A percentile compares a stretch with the other conserved stretches of the same genome.
These are phyloP conservation scores for Colletotrichum truncatum DNA, from an alignment of 2,329 filamentous ascomycete genomes.

Conservation along the genomic window DNA sequence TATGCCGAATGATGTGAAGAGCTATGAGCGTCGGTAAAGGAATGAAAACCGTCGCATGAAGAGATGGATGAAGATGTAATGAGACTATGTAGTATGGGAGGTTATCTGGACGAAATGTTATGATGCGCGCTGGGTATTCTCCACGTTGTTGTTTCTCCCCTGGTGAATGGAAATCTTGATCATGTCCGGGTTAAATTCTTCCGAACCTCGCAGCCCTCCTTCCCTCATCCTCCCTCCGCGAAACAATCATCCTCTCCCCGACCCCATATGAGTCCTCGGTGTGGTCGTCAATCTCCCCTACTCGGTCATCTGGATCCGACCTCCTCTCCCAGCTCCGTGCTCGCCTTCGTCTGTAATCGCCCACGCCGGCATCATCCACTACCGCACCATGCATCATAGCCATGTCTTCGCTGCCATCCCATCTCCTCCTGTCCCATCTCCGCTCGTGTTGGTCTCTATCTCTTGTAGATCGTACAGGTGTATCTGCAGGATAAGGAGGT, in stretches of 20 bases:
- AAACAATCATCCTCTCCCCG: background rate
- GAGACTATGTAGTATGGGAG: constrained; percentile 15
- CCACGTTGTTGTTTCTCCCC: too few relatives aligned
- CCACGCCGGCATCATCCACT: background rate
- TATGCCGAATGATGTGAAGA: constrained; percentile 67
- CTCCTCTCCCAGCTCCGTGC: constrained; percentile 12
- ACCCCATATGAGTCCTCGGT: constrained; percentile 3
- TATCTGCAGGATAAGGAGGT: rapidly evolving
- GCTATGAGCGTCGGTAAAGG: constrained; percentile 49
- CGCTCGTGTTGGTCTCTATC: background rate
- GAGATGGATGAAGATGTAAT: constrained; percentile 4
- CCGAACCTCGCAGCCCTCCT: background rate
- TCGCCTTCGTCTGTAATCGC: background rate
- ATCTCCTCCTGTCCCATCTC: background rate
- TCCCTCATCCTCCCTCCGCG: background rate
- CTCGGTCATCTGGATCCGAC: background rate
- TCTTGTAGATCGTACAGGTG: background rate
- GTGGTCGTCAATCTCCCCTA: constrained; percentile 18
- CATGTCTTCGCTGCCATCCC: background rate
- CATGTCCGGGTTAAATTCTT: background rate
- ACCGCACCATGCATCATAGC: constrained; percentile 4
- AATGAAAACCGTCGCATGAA: background rate
- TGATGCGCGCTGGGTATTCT: too few relatives aligned
- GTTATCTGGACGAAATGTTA: background rate
- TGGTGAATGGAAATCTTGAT: too few relatives aligned